Base-by-base conservation (phyloP, 2,329 filamentous ascomycete genomes). In the Amesomyces nigricolor region DNA sequence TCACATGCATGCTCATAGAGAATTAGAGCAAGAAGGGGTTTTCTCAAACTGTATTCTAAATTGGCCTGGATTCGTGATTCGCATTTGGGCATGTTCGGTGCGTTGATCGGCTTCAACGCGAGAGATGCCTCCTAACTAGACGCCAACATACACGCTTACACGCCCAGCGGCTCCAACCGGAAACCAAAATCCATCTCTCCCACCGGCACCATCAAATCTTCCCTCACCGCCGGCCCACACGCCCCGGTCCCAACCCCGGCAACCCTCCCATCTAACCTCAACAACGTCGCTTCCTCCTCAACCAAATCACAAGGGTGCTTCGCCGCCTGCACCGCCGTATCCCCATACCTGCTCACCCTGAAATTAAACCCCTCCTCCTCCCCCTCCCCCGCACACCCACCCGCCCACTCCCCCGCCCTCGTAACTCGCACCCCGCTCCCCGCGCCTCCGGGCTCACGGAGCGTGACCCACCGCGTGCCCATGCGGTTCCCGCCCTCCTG, bases 401-500 rank as follows among this genome's bases (percentile, higher is more conserved):
- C 63, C 2, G 67, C 64, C 61, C 67, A 71, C 35, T 70, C 66
- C 59, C 59, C 71, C 29, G 70, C 67, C 5, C 62, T 58, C 16
- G 61, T 61, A 9, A 67, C 68, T 35, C 66, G 59, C 30, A 73
- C 54, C 14, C 71, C 67, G 6, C 57, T 58, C 7, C 64, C 51
- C 0, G 11, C 65, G 4, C 63, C 66, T 22, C 66, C 65, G 13
- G 57, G 58, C 51, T 66, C 64, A 7, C 55, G 50, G 19, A 68
- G 55, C 3, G 54, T 63, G 6, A 87, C 67, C 78, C 81, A 87
- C 6, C 79, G 73, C 0, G 78, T 80, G 35, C 81, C 81, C 53
- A 79, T 80, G 13, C 81, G 73, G 65, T 88, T 88, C 1, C 82
- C 82, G 51, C 78, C 81, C 62, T 88, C 85, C 65, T 89, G 85